A percentile compares a stretch with the other conserved stretches of the same genome.
Evolutionary conservation across 768 basidiomycete species (phyloP).

Genomic region (Calocybe cyanea): DNA sequence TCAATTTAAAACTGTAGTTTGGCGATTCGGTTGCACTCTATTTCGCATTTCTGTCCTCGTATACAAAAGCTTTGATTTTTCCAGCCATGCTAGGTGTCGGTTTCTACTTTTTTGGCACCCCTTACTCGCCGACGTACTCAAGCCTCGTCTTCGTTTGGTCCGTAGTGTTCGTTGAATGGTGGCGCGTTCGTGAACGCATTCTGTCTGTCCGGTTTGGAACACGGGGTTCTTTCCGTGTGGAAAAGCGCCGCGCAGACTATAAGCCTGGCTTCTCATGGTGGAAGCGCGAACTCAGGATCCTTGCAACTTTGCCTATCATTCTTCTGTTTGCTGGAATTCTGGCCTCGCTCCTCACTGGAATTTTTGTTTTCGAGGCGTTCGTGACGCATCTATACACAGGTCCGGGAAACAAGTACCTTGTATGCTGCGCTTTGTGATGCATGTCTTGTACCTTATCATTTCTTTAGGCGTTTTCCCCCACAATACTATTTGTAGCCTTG

Average conservation of each 20-base stretch:
- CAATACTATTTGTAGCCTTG: slow-evolving; percentile 73
- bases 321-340: slow-evolving; percentile 68
- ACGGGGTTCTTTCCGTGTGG: slow-evolving; percentile 71
- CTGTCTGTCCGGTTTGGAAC: slow-evolving; percentile 84
- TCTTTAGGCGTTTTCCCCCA: slow-evolving; percentile 74
- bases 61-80: slow-evolving; percentile 75
- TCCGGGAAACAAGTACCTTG: slow-evolving; percentile 73
- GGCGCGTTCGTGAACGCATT: slow-evolving; percentile 82
- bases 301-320: slow-evolving; percentile 71
- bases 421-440: too few species aligned
- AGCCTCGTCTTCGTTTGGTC: slow-evolving; percentile 79
- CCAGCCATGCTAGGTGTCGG: slow-evolving; percentile 68
- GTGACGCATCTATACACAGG: slow-evolving; percentile 87
- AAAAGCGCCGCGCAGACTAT: slow-evolving; percentile 64
- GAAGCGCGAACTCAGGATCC: slow-evolving; percentile 62
- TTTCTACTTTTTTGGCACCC: slow-evolving; percentile 65
- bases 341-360: slow-evolving; percentile 66
- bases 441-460: slow-evolving; percentile 25
- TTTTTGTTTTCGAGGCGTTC: slow-evolving; percentile 89
- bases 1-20: slow-evolving; percentile 35
- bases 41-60: slow-evolving; percentile 83
- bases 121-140: slow-evolving; percentile 79
- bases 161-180: slow-evolving; percentile 84
- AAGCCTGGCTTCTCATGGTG: slow-evolving; percentile 63
- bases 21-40: slow-evolving; percentile 84